phyloP scores from a whole-genome alignment of 1,284 basidiomycete genomes.

The Agaricales sp. region DNA sequence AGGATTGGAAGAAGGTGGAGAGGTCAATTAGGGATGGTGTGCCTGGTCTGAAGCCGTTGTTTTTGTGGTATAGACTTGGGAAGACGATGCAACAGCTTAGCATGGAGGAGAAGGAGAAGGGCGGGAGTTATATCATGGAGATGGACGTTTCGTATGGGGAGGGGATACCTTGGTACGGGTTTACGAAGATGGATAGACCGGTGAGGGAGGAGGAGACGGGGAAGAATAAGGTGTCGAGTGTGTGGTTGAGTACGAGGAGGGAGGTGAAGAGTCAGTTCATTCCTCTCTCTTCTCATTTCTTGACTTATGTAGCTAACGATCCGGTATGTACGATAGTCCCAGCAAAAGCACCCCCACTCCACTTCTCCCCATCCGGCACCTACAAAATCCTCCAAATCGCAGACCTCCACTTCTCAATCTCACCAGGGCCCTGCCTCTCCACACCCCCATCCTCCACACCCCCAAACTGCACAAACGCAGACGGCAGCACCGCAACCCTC shows the following conservation, averaged over 20 bases:
- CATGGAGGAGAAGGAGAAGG: conserved; percentile 41
- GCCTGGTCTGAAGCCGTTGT: conserved; percentile 38
- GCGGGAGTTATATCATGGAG: conserved; percentile 58
- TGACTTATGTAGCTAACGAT: too few species aligned
- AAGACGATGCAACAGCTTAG: conserved; percentile 51
- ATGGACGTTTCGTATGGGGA: conserved; percentile 81
- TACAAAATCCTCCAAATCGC: conserved; percentile 89
- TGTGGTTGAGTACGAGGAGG: conserved; percentile 50
- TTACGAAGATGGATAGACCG: conserved; percentile 56
- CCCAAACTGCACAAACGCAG: conserved; percentile 49
- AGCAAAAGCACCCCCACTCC: conserved; percentile 61
- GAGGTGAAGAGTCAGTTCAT: too few species aligned
- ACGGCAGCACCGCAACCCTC: conserved; percentile 65
- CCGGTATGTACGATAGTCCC: conserved; percentile 38
- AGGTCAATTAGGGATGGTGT: conserved; percentile 49
- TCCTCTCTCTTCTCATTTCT: not conserved
- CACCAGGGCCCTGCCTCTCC: conserved; percentile 63
- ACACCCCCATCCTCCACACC: conserved; percentile 28
- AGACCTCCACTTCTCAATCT: conserved; percentile 82
- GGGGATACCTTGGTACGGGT: conserved; percentile 75
- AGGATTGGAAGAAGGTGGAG: conserved; percentile 48
- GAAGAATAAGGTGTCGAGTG: conserved; percentile 28
- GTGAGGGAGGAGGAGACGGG: conserved; percentile 32
- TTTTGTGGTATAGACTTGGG: conserved; percentile 67
- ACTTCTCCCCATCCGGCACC: conserved; percentile 72